Base-by-base conservation (phyloP, 441 rosid species). In the Eutrema salsugineum region DNA sequence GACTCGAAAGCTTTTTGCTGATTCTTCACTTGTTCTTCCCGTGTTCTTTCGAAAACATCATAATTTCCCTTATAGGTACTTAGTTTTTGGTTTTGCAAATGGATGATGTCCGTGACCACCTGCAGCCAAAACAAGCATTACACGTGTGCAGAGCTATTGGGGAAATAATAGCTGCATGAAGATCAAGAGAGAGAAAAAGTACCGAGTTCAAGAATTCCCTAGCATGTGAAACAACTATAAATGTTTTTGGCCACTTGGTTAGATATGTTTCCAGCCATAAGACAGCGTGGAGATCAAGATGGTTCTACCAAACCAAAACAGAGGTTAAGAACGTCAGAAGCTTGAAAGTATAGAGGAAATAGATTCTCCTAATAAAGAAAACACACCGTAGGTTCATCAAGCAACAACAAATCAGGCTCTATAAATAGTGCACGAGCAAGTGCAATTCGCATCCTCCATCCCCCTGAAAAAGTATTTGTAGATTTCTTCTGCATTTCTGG, bases 221-320 rank as follows among this genome's bases (percentile, higher is more conserved):
- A 64, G 99, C 99, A 83, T 92, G 98, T 62, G 99, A 95, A 73
- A 95, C 99, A 61, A 91, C 99, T 51, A 95, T 89, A 78, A 91
- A 87, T 30, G 98, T 94, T 85, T 94, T 94, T 24, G 98, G 97
- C 99, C 99, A 94, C 80, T 94, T 92, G 70, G 88, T 83, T 67
- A 94, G 85, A 88, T 94, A 94, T 50, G 88, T 7, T 82, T 94
- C 99, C 84, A 94, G 73, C 98, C 99, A 94, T 53, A 94, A 76
- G 73, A 94, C 99, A 61, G 99, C 98, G 72, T 94, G 99, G 63
- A 94, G 98, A 84, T 94, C 99, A 78, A 94, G 99, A 86, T 94
- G 99, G 72, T 94, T 94, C 99, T 94, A 89, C 77, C 71, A 77
- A 80, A 71, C 77, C 71, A 77, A 80, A 71, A 75, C 15, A 66